Evolutionary conservation across 768 basidiomycete species (phyloP), one percentile per base, ranked within the genome.

Genomic region (Suillus weaverae): DNA sequence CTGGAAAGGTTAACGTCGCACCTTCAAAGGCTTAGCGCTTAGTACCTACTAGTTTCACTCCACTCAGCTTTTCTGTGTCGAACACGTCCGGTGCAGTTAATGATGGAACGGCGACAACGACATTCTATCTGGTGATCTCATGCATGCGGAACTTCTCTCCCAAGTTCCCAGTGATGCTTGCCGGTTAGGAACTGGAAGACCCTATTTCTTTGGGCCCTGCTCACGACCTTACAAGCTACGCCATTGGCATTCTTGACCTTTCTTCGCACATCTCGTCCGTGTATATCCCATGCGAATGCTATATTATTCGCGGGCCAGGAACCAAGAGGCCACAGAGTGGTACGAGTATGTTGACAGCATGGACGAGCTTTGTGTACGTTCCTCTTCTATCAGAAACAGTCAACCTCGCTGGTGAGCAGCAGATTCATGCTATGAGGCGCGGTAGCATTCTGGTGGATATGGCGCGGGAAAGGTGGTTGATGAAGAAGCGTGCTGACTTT

Each of bases 211-310:
- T 26, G 26, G 26, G 26, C 26, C 26, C 50, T 36, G 74, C 85
- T 14, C 86, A 86, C 69, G 89, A 91, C 70, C 76, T 87, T 26
- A 87, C 26, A 26, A 2, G 26, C 26, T 87, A 82, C 65, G 88
- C 88, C 10, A 77, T 91, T 43, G 88, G 84, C 6, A 87, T 91
- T 67, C 81, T 91, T 20, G 89, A 89, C 0, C 69, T 82, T 64
- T 86, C 26, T 76, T 90, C 30, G 88, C 87, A 0, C 83, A 89
- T 69, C 83, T 92, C 62, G 87, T 83, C 1, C 86, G 86, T 64
- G 87, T 86, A 4, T 91, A 95, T 81, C 91, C 89, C n/a, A 94
- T 97, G 93, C 88, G 89, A 62, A 79, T 94, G 64, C 82, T 94
- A 61, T 95, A 95, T 77, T 86, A 91, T 77, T 86, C 86, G 41